Base-by-base conservation (phyloP, 306 rosid genomes). In the Rubus idaeus region DNA sequence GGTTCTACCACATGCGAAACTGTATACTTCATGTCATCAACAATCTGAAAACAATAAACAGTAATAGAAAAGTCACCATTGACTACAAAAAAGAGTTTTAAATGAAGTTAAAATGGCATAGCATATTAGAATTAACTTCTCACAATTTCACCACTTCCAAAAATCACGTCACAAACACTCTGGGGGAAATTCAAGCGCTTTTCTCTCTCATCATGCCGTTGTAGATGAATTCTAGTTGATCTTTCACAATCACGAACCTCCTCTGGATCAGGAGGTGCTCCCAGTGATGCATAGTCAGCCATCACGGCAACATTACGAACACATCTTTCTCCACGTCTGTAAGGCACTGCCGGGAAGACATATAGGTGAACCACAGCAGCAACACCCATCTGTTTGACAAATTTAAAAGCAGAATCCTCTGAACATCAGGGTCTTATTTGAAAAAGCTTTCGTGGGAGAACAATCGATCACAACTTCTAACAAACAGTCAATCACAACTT, bases 111-210 rank as follows among this genome's bases (percentile, higher is more conserved):
- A 61, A 70, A 75, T 60, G 62, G 69, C 46, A 53, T 58, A 79
- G 71, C 77, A 61, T 57, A 8, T 9, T 9, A 45, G 45, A 21
- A 79, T 77, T 57, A 61, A 37, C 14, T 74, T 66, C 98, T 92
- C 78, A 92, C 99, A 75, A 96, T 96, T 92, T 91, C 99, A 68
- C 99, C 89, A 66, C 99, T 96, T 81, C 99, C 99, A 35, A 96
- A 76, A 65, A 96, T 91, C 79, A 92, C 97, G 5, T 96, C 98
- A 40, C 99, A 87, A 84, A 96, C 98, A 80, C 89, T 96, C 40
- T 89, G 98, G 40, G 96, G 88, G 51, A 96, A 89, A 84, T 88
- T 92, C 87, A 86, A 77, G 46, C 86, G 96, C 76, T 86, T 88
- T 74, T 92, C 94, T 71, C 84, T 76, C 75, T 87, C 93, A 44